Percentiles rank a stretch among this genome's conserved stretches.
Evolutionary conservation across 2,329 filamentous ascomycete genomes (phyloP).

Genomic region (Colletotrichum melonis): DNA sequence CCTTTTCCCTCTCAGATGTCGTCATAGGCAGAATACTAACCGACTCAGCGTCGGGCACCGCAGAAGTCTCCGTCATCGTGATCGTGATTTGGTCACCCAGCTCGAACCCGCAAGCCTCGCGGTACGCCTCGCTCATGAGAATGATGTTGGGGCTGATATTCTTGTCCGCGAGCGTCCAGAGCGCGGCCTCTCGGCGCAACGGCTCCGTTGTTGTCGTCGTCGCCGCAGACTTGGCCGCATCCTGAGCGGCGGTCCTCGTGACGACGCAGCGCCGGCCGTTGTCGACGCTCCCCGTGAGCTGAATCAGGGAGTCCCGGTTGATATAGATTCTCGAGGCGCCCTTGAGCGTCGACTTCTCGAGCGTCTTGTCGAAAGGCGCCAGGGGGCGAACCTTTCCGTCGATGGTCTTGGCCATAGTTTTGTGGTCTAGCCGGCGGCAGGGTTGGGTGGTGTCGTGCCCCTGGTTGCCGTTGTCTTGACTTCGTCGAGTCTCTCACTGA

Average conservation of each 20-base stretch:
- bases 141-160: slow-evolving; percentile 75
- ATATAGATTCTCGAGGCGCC: slow-evolving; percentile 61
- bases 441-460: background rate
- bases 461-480: background rate
- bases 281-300: slow-evolving; percentile 55
- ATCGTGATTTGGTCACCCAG: slow-evolving; percentile 74
- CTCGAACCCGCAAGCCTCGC: slow-evolving; percentile 78
- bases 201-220: slow-evolving; percentile 30
- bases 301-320: slow-evolving; percentile 58
- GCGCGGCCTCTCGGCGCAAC: slow-evolving; percentile 56
- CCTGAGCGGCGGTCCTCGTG: slow-evolving; percentile 43
- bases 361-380: slow-evolving; percentile 48
- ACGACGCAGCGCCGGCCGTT: slow-evolving; percentile 56
- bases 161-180: slow-evolving; percentile 65
- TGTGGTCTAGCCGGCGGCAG: background rate
- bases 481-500: background rate
- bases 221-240: slow-evolving; percentile 34
- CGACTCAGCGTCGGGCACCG: slow-evolving; percentile 65
- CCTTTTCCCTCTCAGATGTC: slow-evolving; percentile 28
- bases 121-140: slow-evolving; percentile 79
- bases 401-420: slow-evolving; percentile 21
- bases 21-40: slow-evolving; percentile 49
- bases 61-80: slow-evolving; percentile 64
- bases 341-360: slow-evolving; percentile 54
- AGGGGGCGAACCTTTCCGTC: slow-evolving; percentile 53